A percentile compares a stretch with the other conserved stretches of the same genome.
These are phyloP conservation scores for Aspergillus cavernicola DNA, from an alignment of 495 filamentous ascomycete genomes.

Conservation along the genomic window DNA sequence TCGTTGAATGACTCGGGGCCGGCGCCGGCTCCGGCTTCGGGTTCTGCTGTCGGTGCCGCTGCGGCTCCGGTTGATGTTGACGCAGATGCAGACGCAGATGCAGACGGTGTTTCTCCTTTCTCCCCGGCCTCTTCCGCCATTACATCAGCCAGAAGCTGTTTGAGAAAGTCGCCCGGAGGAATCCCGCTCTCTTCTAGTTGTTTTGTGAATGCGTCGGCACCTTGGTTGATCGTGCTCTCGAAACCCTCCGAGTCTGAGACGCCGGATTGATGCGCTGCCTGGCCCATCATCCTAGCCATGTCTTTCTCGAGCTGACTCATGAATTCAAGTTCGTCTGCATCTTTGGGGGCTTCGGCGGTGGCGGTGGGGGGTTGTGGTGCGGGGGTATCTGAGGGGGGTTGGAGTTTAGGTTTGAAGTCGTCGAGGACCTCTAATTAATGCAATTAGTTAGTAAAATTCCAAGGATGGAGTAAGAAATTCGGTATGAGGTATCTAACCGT, in stretches of 20 bases:
- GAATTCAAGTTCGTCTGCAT: conserved; percentile 60
- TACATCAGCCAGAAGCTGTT: conserved; percentile 75
- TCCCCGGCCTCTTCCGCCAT: conserved; percentile 64
- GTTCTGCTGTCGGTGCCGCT: neutral
- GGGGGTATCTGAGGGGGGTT: conserved; percentile 30
- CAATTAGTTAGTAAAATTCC: neutral
- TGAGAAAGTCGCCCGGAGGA: conserved; percentile 72
- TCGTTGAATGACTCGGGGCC: conserved; percentile 71
- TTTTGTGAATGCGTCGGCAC: conserved; percentile 60
- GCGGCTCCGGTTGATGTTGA: conserved; percentile 18
- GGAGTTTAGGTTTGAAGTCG: conserved; percentile 63
- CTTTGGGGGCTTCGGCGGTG: conserved; percentile 17
- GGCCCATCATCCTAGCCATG: conserved; percentile 75
- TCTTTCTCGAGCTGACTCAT: conserved; percentile 77
- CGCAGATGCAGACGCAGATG: conserved; percentile 5
- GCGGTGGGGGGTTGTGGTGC: conserved; percentile 31
- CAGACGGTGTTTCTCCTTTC: conserved; percentile 15
- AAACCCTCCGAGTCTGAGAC: conserved; percentile 22
- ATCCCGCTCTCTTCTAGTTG: conserved; percentile 73
- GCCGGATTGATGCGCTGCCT: conserved; percentile 24
- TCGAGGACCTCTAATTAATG: conserved; percentile 74
- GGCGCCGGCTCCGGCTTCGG: neutral
- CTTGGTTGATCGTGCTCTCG: conserved; percentile 32
- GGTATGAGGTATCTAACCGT: conserved; percentile 52
- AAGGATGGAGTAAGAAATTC: neutral